Evolutionary conservation across 2,329 filamentous ascomycete species (phyloP).

Genomic region (Stagonosporopsis vannaccii): DNA sequence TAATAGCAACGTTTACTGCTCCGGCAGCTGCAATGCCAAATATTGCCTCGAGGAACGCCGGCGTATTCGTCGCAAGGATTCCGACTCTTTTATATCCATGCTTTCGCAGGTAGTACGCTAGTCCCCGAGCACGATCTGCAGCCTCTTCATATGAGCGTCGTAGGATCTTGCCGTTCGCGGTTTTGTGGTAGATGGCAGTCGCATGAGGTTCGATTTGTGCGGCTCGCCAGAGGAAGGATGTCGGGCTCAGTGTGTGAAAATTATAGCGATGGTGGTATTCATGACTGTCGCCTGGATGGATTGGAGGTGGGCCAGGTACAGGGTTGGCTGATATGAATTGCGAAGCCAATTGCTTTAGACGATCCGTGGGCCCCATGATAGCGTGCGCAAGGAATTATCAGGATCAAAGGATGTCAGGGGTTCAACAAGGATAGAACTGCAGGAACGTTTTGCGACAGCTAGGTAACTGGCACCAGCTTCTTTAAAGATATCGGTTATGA

Average conservation of each 20-base stretch:
- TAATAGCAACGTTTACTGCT: conserved; percentile 76
- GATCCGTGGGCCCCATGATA: conserved; percentile 30
- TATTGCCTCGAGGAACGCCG: conserved; percentile 88
- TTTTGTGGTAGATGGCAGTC: conserved; percentile 83
- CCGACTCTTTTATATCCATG: conserved; percentile 79
- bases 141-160: conserved; percentile 81
- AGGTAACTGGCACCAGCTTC: conserved; percentile 3
- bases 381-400: not conserved
- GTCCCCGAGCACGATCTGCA: conserved; percentile 82
- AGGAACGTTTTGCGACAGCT: not conserved
- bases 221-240: conserved; percentile 84
- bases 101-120: conserved; percentile 86
- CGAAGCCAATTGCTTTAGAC: conserved; percentile 48
- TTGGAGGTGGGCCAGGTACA: conserved; percentile 45
- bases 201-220: conserved; percentile 85
- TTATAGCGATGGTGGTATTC: conserved; percentile 61
- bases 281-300: conserved; percentile 46
- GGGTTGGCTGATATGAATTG: conserved; percentile 46
- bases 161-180: conserved; percentile 75
- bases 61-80: conserved; percentile 89
- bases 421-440: not conserved
- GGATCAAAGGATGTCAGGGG: not conserved
- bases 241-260: conserved; percentile 83
- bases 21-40: conserved; percentile 87
- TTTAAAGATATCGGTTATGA: conserved; percentile 17